Evolutionary conservation across 169 alveolate genomes (phyloP).

Genomic region (Plasmodium vinckei): DNA sequence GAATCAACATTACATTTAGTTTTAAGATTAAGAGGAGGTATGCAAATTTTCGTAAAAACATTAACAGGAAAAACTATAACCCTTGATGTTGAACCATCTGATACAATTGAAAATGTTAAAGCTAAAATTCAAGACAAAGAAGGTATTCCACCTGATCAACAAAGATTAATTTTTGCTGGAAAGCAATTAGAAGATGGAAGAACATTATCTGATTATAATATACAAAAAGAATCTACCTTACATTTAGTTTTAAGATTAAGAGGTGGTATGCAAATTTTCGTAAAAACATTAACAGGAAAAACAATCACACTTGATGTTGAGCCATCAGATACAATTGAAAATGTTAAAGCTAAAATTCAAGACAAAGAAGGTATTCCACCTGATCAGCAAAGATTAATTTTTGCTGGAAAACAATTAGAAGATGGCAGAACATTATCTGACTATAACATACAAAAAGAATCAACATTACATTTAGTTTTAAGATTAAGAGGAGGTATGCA

Average conservation of each 20-base stretch:
- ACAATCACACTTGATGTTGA: slow-evolving; percentile 71
- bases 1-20: slow-evolving; percentile 98
- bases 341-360: slow-evolving; percentile 34
- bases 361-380: neutral
- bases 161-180: slow-evolving; percentile 99
- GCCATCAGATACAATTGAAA: slow-evolving; percentile 95
- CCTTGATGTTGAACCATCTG: slow-evolving; percentile 96
- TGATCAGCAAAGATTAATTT: slow-evolving; percentile 82
- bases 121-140: slow-evolving; percentile 98
- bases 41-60: slow-evolving; percentile 86
- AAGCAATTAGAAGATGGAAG: slow-evolving; percentile 99
- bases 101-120: slow-evolving; percentile 97
- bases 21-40: slow-evolving; percentile 81
- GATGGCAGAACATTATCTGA: slow-evolving; percentile 99
- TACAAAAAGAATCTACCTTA: slow-evolving; percentile 97
- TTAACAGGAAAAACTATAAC: slow-evolving; percentile 93
- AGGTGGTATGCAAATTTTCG: slow-evolving; percentile 88
- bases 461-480: slow-evolving; percentile 96
- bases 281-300: slow-evolving; percentile 87
- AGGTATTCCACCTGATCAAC: slow-evolving; percentile 99
- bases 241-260: slow-evolving; percentile 92
- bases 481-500: slow-evolving; percentile 74
- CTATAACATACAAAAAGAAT: slow-evolving; percentile 98
- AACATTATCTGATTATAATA: slow-evolving; percentile 98
- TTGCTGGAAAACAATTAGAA: slow-evolving; percentile 99